Conservation (phyloP, 345 rosid genomes). For the Reutealis trisperma region DNA sequence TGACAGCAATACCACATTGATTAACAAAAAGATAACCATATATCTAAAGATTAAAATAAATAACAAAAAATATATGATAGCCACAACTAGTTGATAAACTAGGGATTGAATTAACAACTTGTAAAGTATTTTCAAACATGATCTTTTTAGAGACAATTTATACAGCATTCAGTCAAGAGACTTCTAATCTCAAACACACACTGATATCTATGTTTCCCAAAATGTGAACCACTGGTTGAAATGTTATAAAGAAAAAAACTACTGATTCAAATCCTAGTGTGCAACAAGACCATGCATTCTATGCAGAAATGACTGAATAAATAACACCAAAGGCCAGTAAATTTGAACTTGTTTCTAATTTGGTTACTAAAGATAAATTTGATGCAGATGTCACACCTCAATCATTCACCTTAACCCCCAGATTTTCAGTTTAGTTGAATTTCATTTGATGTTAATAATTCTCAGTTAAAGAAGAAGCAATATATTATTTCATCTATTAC, state of each 20-base stretch:
- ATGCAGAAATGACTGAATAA: no score
- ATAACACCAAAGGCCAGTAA: no score
- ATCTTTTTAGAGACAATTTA: background rate
- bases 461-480: background rate
- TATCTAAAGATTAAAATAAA: no score
- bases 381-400: no score
- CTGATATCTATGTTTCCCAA: background rate
- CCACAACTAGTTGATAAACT: no score
- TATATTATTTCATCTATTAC: no score
- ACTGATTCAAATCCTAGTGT: no score
- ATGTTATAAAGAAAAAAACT: background rate
- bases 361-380: no score
- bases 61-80: no score
- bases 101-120: background rate
- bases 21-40: background rate
- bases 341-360: no score
- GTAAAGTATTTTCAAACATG: background rate
- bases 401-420: no score
- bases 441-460: slow-evolving; percentile 1
- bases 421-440: background rate
- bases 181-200: background rate
- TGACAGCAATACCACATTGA: background rate
- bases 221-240: background rate
- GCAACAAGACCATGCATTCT: no score
- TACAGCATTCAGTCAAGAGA: background rate